Evolutionary conservation across 768 basidiomycete species (phyloP), one percentile per base, ranked within the genome.

Genomic region (Leucosporidium creatinivorum): DNA sequence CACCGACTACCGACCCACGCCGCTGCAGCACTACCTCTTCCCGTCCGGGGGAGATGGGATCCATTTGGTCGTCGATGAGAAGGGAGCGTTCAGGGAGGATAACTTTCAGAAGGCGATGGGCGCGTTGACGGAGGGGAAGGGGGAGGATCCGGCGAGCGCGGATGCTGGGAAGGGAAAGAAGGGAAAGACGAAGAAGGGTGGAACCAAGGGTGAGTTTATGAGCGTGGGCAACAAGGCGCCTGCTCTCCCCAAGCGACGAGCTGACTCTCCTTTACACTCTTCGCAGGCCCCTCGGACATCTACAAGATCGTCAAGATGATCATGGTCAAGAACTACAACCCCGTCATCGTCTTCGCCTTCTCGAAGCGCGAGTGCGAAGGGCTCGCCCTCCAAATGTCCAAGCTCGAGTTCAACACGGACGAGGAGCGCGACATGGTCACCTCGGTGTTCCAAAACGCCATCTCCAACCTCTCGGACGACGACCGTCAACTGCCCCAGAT

Each of bases 91-190:
- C 75, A 82, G 90, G 33, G 96, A 99, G 76, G 96, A 98, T 73
- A 98, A 92, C 76, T 99, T 99, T 79, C 87, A 85, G 75, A 97
- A 93, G 76, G 94, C 94, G 0, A 99, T 99, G 96, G 91, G 91
- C 15, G 87, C 89, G 74, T 78, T 99, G 23, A 70, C 71, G 26
- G 61, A 74, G n/a, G 62, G 62, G 23, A 70, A 75, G 58, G 74
- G 73, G 15, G 75, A 76, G 66, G 75, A 76, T 36, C 91, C 94
- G 7, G 90, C 93, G 0, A 91, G 92, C 77, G 84, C 91, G 0
- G 85, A 82, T 62, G 81, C 84, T 52, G 94, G 93, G 1, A 89
- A 89, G 74, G 91, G 91, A 0, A 85, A 83, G 76, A 96, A 94
- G 78, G 93, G 93, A 3, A 96, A 93, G 79, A 85, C 88, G 8